A percentile compares a stretch with the other conserved stretches of the same genome.
These are phyloP conservation scores for Cryptococcus hybrid DNA, from an alignment of 1,284 basidiomycete species.

Conservation along the genomic window DNA sequence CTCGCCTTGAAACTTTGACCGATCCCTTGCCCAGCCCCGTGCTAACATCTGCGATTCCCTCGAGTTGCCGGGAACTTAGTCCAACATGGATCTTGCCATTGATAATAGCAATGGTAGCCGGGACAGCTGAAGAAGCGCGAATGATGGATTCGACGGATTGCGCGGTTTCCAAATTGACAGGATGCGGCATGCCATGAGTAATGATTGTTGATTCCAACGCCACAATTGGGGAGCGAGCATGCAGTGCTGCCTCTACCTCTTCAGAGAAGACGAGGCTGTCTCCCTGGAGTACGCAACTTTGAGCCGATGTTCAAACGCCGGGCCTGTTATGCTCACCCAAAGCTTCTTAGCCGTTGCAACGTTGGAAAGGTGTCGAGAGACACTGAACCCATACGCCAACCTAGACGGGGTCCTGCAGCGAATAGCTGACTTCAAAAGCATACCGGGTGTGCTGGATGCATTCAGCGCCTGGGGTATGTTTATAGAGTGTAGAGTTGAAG, in stretches of 20 bases:
- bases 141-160: constrained; percentile 73
- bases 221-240: constrained; percentile 52
- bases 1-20: constrained; percentile 82
- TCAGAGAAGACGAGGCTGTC: constrained; percentile 46
- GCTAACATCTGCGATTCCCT: constrained; percentile 64
- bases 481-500: too few species aligned
- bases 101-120: constrained; percentile 88
- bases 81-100: constrained; percentile 85
- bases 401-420: too few species aligned
- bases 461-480: too few species aligned
- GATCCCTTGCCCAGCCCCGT: constrained; percentile 36
- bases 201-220: constrained; percentile 75
- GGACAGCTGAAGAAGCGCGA: constrained; percentile 70
- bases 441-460: too few species aligned
- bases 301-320: not conserved
- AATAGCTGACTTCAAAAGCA: too few species aligned
- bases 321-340: not conserved
- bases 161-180: constrained; percentile 72
- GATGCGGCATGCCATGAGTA: constrained; percentile 85
- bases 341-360: not conserved
- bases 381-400: too few species aligned
- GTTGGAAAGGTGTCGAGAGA: too few species aligned
- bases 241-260: constrained; percentile 74
- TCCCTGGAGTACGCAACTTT: constrained; percentile 3
- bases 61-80: constrained; percentile 64